Conservation (phyloP, 1,284 basidiomycete genomes). For the Fomitopsis pinicola region DNA sequence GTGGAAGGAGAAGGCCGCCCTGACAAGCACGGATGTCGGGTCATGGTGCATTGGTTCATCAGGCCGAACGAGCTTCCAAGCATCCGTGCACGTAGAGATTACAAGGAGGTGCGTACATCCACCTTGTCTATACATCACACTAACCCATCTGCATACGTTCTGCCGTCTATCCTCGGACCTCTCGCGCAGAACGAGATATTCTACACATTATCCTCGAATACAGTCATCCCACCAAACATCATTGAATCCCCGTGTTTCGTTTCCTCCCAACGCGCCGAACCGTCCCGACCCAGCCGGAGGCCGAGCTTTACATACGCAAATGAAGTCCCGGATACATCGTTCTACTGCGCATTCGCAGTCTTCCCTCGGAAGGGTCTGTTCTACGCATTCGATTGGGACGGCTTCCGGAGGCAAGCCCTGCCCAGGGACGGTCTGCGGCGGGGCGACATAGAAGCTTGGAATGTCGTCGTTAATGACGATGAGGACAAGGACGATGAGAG, state of each 20-base stretch:
- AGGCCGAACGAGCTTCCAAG: slow-evolving; percentile 55
- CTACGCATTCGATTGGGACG: slow-evolving; percentile 58
- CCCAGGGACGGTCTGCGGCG: neutral
- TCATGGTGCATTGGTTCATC: slow-evolving; percentile 70
- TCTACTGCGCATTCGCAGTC: slow-evolving; percentile 54
- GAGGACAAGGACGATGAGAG: neutral
- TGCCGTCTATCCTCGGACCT: neutral
- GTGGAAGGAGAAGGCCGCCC: slow-evolving; percentile 27
- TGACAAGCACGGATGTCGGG: slow-evolving; percentile 34
- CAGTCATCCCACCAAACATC: slow-evolving; percentile 42
- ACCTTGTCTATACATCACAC: neutral
- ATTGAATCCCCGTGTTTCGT: slow-evolving; percentile 52
- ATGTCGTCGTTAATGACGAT: neutral
- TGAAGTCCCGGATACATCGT: slow-evolving; percentile 14
- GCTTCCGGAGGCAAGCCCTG: slow-evolving; percentile 39
- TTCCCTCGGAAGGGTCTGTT: slow-evolving; percentile 56
- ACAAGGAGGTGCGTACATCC: slow-evolving; percentile 43
- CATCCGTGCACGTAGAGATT: slow-evolving; percentile 51
- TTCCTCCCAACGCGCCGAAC: slow-evolving; percentile 17
- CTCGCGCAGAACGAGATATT: slow-evolving; percentile 62
- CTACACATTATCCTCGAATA: slow-evolving; percentile 48
- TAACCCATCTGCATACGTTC: neutral
- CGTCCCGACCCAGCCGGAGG: neutral
- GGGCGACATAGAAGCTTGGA: neutral
- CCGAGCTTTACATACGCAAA: neutral